Conservation (phyloP, 129 eudicot species). For the Solidago caesia region DNA sequence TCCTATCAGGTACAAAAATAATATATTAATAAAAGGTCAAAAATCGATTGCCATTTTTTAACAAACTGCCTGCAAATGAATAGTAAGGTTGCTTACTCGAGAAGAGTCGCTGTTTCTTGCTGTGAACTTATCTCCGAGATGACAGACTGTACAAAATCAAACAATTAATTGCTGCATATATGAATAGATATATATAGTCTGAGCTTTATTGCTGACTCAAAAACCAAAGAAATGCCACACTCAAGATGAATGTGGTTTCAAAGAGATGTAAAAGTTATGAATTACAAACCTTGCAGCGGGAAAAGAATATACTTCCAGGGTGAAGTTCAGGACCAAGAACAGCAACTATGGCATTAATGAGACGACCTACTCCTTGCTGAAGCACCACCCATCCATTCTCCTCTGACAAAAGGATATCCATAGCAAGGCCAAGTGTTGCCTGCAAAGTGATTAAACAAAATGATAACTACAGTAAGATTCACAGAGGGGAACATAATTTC, state of each 20-base stretch:
- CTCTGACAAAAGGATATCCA: slow-evolving; percentile 84
- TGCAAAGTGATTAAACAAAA: slow-evolving; percentile 27
- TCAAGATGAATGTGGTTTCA: slow-evolving; percentile 11
- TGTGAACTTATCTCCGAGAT: slow-evolving; percentile 90
- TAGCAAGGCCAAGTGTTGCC: slow-evolving; percentile 94
- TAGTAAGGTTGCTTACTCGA: slow-evolving; percentile 62
- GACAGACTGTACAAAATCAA: slow-evolving; percentile 63
- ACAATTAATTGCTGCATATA: slow-evolving; percentile 26
- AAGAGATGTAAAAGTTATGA: neutral
- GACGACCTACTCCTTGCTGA: slow-evolving; percentile 95
- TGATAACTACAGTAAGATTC: neutral
- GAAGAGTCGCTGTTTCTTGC: slow-evolving; percentile 86
- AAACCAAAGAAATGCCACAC: slow-evolving; percentile 2
- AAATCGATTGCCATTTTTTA: neutral
- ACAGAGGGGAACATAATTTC: neutral
- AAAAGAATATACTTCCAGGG: slow-evolving; percentile 95
- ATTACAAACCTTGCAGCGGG: slow-evolving; percentile 89
- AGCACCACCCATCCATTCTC: slow-evolving; percentile 94
- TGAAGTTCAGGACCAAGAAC: slow-evolving; percentile 98
- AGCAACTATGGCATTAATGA: slow-evolving; percentile 96
- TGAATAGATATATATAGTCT: slow-evolving; percentile 11
- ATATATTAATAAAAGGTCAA: slow-evolving; percentile 12
- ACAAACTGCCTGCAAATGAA: slow-evolving; percentile 11
- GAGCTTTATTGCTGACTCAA: slow-evolving; percentile 7
- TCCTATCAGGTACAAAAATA: slow-evolving; percentile 44